phyloP scores from a whole-genome alignment of 2,329 filamentous ascomycete genomes.

The Aspergillus terreus region DNA sequence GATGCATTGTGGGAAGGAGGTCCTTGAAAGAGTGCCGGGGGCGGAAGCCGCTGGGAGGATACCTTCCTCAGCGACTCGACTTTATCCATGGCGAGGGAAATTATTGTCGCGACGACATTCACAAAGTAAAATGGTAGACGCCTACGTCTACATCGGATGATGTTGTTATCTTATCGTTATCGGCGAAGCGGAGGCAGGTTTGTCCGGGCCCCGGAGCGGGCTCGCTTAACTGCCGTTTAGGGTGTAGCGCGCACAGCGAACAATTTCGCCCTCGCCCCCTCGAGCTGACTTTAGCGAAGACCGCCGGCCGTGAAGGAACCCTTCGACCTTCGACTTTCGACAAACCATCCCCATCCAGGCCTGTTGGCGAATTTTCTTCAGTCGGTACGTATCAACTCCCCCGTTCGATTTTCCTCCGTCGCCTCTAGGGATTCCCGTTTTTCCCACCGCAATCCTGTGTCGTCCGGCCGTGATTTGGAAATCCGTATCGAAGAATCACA shows the following conservation, averaged over 20 bases:
- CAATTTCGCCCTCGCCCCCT: constrained; percentile 26
- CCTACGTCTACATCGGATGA: neutral
- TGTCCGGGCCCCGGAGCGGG: constrained; percentile 22
- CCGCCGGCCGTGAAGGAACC: constrained; percentile 32
- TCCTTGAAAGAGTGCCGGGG: constrained; percentile 75
- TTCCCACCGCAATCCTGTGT: constrained; percentile 6
- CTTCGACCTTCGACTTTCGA: constrained; percentile 41
- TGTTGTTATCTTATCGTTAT: constrained; percentile 14
- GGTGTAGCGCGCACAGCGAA: constrained; percentile 37
- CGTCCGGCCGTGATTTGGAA: constrained; percentile 10
- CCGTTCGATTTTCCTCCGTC: constrained; percentile 4
- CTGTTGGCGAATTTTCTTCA: constrained; percentile 37
- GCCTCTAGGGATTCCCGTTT: constrained; percentile 13
- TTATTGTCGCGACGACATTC: neutral
- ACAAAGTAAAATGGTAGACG: neutral
- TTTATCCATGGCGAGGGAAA: constrained; percentile 18
- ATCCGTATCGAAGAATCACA: constrained; percentile 4
- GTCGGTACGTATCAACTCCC: constrained; percentile 34
- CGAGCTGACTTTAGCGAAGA: constrained; percentile 29
- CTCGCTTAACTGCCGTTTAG: constrained; percentile 37
- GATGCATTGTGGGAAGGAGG: constrained; percentile 75
- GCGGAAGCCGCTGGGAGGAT: constrained; percentile 57
- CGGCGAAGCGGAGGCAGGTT: constrained; percentile 14
- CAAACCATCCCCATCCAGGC: constrained; percentile 33
- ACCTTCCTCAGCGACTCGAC: constrained; percentile 24